Evolutionary conservation across 495 filamentous ascomycete genomes (phyloP), one percentile per base, ranked within the genome.

Genomic region (Xylaria grammica): DNA sequence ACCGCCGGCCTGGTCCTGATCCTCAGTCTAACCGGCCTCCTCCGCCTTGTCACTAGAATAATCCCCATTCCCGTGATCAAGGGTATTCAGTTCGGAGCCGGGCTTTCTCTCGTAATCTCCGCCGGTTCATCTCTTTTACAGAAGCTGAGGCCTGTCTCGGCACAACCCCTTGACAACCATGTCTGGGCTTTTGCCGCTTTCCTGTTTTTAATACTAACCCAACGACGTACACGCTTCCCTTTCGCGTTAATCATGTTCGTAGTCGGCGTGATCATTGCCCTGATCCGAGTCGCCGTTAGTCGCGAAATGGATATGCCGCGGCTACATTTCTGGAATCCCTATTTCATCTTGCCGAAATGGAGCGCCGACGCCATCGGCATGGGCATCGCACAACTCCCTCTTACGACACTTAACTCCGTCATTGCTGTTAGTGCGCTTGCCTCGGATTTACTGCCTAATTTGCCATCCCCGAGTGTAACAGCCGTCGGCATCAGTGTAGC

Each of bases 41-140:
- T 97, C 8, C 79, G 77, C 50, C 90, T 87, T 83, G 87, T 91
- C 60, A 84, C 87, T 8, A 72, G 79, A n/a, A 80, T 85, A 8
- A 90, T 96, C 26, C 94, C 94, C 1, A 84, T 91, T 19, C 91
- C 93, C 4, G 87, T 98, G 4, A 86, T 98, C 59, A 96, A 95
- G 72, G 94, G 94, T 11, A 97, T 98, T 69, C 94, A 98, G 76
- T 86, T 97, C 50, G 94, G 94, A 26, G 93, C 94, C 3, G 94
- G 93, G 0, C 77, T 98, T 26, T 89, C 87, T 13, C 83, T 98
- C 13, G 81, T 91, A 46, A 85, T 94, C 56, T 89, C 90, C 24
- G 89, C 91, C 8, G 89, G 89, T n/a, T 72, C 78, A 3, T 81
- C 81, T 59, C 77, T 93, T 38, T 82, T 92, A 9, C 74, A 79